Evolutionary conservation across 306 rosid genomes (phyloP).

Genomic region (Quillaja saponaria): DNA sequence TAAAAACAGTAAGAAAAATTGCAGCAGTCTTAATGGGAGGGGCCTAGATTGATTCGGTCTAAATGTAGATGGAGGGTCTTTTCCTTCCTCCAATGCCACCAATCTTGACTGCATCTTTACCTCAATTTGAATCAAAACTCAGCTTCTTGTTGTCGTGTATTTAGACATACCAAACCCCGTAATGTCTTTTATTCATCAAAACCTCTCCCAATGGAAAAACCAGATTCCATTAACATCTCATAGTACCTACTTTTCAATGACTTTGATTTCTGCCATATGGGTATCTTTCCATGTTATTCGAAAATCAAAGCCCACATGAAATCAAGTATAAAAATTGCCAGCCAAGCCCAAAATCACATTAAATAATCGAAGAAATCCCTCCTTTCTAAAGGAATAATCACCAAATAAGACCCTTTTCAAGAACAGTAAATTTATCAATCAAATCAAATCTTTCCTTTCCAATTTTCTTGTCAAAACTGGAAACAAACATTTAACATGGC

Average conservation of each 20-base stretch:
- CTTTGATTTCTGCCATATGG: slow-evolving; percentile 24
- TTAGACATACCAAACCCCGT: slow-evolving; percentile 34
- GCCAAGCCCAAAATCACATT: slow-evolving; percentile 28
- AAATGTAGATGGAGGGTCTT: slow-evolving; percentile 49
- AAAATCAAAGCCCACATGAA: slow-evolving; percentile 30
- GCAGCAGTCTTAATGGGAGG: slow-evolving; percentile 68
- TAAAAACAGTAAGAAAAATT: slow-evolving; percentile 66
- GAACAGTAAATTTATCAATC: slow-evolving; percentile 16
- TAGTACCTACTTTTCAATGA: background rate
- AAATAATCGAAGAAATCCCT: slow-evolving; percentile 7
- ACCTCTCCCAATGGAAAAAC: slow-evolving; percentile 25
- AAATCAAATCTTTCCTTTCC: slow-evolving; percentile 27
- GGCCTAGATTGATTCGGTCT: slow-evolving; percentile 58
- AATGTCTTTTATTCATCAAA: slow-evolving; percentile 14
- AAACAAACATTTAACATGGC: slow-evolving; percentile 20
- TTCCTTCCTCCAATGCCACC: slow-evolving; percentile 73
- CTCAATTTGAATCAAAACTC: slow-evolving; percentile 35
- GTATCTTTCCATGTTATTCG: slow-evolving; percentile 15
- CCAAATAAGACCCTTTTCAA: background rate
- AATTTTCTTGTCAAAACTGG: slow-evolving; percentile 13
- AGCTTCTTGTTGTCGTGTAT: slow-evolving; percentile 28
- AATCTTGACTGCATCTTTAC: slow-evolving; percentile 59
- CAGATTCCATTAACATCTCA: slow-evolving; percentile 29
- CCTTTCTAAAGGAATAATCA: slow-evolving; percentile 24
- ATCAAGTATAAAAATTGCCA: slow-evolving; percentile 31